A percentile compares a stretch with the other conserved stretches of the same genome.
These are phyloP conservation scores for Cutaneotrichosporon curvatum DNA, from an alignment of 1,284 basidiomycete species.

Conservation along the genomic window DNA sequence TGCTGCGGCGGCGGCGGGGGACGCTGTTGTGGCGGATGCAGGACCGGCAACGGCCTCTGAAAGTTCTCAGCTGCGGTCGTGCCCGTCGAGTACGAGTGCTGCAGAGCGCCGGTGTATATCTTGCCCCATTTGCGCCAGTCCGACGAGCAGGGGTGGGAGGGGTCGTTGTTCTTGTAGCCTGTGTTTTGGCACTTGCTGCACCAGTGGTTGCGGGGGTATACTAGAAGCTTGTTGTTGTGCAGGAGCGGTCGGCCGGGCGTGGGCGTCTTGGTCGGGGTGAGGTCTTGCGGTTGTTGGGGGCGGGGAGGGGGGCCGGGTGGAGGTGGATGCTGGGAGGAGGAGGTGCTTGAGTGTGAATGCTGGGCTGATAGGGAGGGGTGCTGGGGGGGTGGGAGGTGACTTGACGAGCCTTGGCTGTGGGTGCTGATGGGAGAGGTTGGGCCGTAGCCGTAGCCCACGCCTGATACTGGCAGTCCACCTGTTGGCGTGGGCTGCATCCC, in stretches of 20 bases:
- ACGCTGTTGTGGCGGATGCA: background rate
- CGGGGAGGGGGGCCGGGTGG: constrained; percentile 3
- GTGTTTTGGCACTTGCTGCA: constrained; percentile 44
- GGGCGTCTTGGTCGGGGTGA: constrained; percentile 35
- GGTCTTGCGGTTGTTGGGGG: constrained; percentile 3
- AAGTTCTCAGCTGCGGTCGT: constrained; percentile 32
- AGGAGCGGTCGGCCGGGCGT: constrained; percentile 42
- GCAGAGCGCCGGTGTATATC: constrained; percentile 37
- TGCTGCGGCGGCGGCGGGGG: background rate
- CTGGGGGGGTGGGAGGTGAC: constrained; percentile 10
- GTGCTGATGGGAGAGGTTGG: background rate
- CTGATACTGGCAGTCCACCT: constrained; percentile 24
- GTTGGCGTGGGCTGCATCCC: constrained; percentile 11
- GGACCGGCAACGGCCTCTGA: constrained; percentile 34
- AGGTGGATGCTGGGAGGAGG: background rate
- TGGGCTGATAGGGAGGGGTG: background rate
- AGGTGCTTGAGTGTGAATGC: background rate
- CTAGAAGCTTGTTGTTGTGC: constrained; percentile 34
- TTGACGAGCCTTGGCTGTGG: background rate
- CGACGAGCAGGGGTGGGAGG: constrained; percentile 26
- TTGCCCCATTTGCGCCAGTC: constrained; percentile 45
- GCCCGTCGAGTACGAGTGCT: constrained; percentile 31
- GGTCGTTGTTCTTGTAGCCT: constrained; percentile 42
- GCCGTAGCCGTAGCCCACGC: constrained; percentile 35
- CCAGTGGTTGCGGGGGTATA: constrained; percentile 37